A percentile compares a stretch with the other conserved stretches of the same genome.
Conservation (phyloP, 2,329 filamentous ascomycete genomes). For the Pseudopyricularia cyperi region DNA sequence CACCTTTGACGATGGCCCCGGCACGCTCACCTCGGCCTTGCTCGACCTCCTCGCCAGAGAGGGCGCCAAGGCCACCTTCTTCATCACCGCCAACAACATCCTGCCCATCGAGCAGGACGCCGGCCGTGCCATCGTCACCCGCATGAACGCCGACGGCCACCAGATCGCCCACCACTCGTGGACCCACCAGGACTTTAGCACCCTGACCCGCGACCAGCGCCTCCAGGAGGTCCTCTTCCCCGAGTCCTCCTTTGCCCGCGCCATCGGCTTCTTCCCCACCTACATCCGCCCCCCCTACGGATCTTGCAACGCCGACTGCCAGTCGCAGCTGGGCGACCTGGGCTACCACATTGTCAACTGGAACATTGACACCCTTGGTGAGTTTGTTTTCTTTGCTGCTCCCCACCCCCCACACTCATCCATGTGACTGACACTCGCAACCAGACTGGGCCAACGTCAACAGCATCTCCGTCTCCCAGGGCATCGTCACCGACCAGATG, state of each 20-base stretch:
- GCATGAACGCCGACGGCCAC: conserved; percentile 23
- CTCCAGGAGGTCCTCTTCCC: conserved; percentile 26
- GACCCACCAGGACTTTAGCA: conserved; percentile 22
- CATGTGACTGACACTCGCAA: no score
- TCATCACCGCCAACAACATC: conserved; percentile 21
- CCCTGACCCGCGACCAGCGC: conserved; percentile 13
- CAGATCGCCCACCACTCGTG: conserved; percentile 28
- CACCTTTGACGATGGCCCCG: conserved; percentile 24
- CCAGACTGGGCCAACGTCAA: conserved; percentile 10
- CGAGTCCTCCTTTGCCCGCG: conserved; percentile 24
- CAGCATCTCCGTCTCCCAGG: neutral
- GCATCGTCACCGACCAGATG: neutral
- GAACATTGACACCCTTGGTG: conserved; percentile 14
- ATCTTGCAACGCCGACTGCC: conserved; percentile 12
- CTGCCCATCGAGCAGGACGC: conserved; percentile 18
- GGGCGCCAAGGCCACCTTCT: conserved; percentile 22
- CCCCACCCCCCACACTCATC: neutral
- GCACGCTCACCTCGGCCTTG: conserved; percentile 17
- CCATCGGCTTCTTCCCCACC: conserved; percentile 24
- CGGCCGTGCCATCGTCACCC: conserved; percentile 22
- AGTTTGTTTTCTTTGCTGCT: neutral
- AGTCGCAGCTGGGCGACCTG: conserved; percentile 13
- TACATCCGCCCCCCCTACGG: conserved; percentile 27
- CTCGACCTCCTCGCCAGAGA: conserved; percentile 20
- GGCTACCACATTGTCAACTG: conserved; percentile 21